Percentiles rank a stretch among this genome's conserved stretches.
phyloP scores from a whole-genome alignment of 2,329 filamentous ascomycete genomes.

The Calycina herbarum region DNA sequence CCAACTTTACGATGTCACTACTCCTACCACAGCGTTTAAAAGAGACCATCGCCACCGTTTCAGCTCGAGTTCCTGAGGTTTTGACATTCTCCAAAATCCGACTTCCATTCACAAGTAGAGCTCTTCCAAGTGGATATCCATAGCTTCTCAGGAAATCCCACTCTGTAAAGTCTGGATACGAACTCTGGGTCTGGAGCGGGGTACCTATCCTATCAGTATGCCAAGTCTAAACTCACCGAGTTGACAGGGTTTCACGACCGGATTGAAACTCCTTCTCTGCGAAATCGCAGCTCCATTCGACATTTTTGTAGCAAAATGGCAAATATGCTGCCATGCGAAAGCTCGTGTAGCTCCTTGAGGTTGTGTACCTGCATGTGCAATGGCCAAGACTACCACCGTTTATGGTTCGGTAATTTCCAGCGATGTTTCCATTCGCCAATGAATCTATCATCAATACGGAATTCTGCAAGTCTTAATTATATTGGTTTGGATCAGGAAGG shows the following conservation, averaged over 20 bases:
- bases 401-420: background rate
- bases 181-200: background rate
- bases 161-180: no score
- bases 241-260: background rate
- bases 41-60: no score
- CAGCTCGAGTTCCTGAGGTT: no score
- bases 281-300: background rate
- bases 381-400: background rate
- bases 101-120: no score
- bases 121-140: no score
- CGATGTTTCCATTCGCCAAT: background rate
- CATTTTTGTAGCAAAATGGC: background rate
- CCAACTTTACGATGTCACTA: no score
- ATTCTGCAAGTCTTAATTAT: background rate
- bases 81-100: no score
- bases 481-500: background rate
- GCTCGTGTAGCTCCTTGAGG: slow-evolving; percentile 1
- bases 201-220: background rate
- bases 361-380: background rate
- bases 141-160: no score
- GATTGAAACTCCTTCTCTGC: background rate
- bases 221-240: background rate
- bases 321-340: background rate
- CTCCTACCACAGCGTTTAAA: no score
- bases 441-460: background rate